Evolutionary conservation across 148 eudicot species (phyloP).

Genomic region (Rhododendron simsii): DNA sequence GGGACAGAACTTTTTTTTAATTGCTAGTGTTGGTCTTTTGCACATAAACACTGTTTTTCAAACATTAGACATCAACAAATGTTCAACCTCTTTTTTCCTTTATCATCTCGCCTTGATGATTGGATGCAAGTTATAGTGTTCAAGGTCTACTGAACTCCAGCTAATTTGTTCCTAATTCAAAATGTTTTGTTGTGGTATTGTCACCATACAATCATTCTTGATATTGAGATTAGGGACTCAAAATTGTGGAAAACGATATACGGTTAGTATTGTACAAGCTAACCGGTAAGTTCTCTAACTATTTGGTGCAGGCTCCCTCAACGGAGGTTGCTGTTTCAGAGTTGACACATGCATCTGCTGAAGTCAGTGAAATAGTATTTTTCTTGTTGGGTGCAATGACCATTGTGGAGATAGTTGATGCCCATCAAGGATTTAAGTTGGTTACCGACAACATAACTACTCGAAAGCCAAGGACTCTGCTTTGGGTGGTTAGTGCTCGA

Average conservation of each 20-base stretch:
- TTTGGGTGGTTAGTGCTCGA: slow-evolving; percentile 89
- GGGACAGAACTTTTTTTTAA: background rate
- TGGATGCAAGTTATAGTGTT: background rate
- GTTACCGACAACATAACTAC: slow-evolving; percentile 94
- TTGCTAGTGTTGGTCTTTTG: background rate
- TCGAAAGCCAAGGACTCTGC: slow-evolving; percentile 83
- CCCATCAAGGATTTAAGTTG: slow-evolving; percentile 98
- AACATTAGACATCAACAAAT: background rate
- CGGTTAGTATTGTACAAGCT: background rate
- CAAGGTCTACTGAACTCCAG: background rate
- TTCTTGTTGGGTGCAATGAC: slow-evolving; percentile 99
- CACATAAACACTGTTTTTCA: background rate
- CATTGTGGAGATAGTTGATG: slow-evolving; percentile 94
- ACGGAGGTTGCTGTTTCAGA: slow-evolving; percentile 80
- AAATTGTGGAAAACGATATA: background rate
- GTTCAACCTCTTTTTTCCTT: background rate
- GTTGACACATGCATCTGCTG: slow-evolving; percentile 87
- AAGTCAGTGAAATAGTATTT: slow-evolving; percentile 97
- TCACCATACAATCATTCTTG: background rate
- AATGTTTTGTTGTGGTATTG: background rate
- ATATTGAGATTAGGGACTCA: background rate
- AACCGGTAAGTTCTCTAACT: background rate
- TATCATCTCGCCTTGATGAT: background rate
- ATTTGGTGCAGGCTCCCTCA: slow-evolving; percentile 81
- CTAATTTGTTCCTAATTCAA: background rate